Base-by-base conservation (phyloP, 225 moss, liverwort and hornwort genomes). In the Rhytidiadelphus loreus region DNA sequence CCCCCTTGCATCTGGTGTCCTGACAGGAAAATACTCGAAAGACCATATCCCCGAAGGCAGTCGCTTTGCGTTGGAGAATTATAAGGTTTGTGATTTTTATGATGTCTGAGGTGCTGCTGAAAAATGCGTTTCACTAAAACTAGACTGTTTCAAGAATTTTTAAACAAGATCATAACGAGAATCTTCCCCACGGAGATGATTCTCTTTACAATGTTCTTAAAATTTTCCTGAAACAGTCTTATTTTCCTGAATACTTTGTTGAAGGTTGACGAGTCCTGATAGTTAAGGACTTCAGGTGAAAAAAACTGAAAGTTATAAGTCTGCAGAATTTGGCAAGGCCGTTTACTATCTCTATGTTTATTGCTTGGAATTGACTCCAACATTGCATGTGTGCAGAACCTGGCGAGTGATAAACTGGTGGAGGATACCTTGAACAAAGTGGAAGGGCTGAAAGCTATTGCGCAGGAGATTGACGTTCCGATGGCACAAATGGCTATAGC, bases 1-100 rank as follows among this genome's bases (percentile, higher is more conserved):
- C 82, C 98, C 98, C 50, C 95, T 97, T 78, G 98, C 98, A 52
- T 98, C 97, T 48, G 98, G 98, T 88, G 97, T 98, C 75, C 93
- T 98, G 44, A 94, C 97, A 37, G 98, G 98, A 61, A 98, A 97
- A 75, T 98, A 98, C 66, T 91, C 91, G 57, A 95, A 93, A 84
- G 95, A 86, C 62, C 90, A 93, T 17, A 94, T 98, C 48, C 98
- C 97, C 62, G 90, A 94, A 87, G 94, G 96, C 80, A 97, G 96
- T 79, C 95, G 97, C 73, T 92, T 97, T 92, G 75, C 96, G 33
- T 85, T 98, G 87, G 93, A 93, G 24, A 94, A 91, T 56, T 96
- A 98, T 32, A 94, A 98, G 97, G 97, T 96, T 76, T 35, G 91
- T 88, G 78, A 35, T 73, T 63, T 55, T 59, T 73, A 44, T 60